Base-by-base conservation (phyloP, 768 basidiomycete genomes). In the Trametes cinnabarina region DNA sequence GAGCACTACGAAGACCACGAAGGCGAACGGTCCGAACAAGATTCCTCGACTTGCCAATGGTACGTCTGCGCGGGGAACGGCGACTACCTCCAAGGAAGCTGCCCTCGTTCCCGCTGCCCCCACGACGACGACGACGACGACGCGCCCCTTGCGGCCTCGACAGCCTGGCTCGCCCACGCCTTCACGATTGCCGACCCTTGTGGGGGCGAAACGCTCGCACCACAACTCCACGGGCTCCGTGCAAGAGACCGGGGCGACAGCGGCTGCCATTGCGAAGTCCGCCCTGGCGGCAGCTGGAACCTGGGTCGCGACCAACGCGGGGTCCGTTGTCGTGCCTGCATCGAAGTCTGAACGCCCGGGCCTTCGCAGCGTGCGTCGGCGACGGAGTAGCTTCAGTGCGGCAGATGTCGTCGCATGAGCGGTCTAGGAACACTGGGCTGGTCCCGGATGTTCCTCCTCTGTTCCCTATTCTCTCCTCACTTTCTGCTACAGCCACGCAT, bases 351-450 rank as follows among this genome's bases (percentile, higher is more conserved):
- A 82, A 61, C 83, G 90, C 37, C 92, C 92, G 8, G 84, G 86
- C 1, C 73, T 92, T 60, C 79, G 92, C 51, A 87, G 77, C 41
- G 82, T 91, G 48, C 79, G 90, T 62, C 81, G 90, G 60, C 76
- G 92, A 67, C 78, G 92, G 58, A 93, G 92, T 68, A 94, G 92
- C 66, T 94, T 94, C 72, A 93, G 92, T 68, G 79, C 86, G 55
- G 91, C 88, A 3, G 92, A 94, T 69, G 86, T 93, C 20, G 83
- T 92, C 59, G 90, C 88, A 66, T 93, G 76, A 74, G 47, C 43
- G 46, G 47, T 10, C 28, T 10, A 34, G 39, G 26, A 17, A 23
- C 26, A 39, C 53, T 25, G 35, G 28, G 43, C 63, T 42, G 64
- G 51, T 50, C 48, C 41, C 50, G 47, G 54, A 52, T 48, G 37